Percentiles rank a stretch among this genome's conserved stretches.
phyloP scores from a whole-genome alignment of 2,329 filamentous ascomycete species.

The Ceratocystis papillata region DNA sequence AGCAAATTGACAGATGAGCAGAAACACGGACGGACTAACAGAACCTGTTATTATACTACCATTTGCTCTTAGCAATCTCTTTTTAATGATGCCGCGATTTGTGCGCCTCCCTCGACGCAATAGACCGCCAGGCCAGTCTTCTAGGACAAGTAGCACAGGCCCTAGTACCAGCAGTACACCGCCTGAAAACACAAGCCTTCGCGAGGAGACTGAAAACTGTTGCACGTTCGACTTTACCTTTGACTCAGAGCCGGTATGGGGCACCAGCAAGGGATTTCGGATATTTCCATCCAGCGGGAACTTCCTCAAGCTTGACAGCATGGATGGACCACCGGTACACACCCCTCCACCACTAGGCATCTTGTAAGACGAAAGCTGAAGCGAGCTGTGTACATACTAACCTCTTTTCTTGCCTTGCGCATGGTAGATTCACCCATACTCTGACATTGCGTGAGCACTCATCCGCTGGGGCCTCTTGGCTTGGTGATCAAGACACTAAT shows the following conservation, averaged over 20 bases:
- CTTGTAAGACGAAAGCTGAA: no score
- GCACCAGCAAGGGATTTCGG: slow-evolving; percentile 24
- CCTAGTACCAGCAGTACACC: neutral
- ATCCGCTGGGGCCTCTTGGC: neutral
- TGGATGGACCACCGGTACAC: slow-evolving; percentile 24
- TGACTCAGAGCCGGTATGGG: slow-evolving; percentile 23
- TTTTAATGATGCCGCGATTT: slow-evolving; percentile 12
- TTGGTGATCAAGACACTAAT: neutral
- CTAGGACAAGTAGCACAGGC: slow-evolving; percentile 5
- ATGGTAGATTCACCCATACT: neutral
- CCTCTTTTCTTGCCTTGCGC: neutral
- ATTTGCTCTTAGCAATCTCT: neutral
- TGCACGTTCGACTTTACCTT: slow-evolving; percentile 32
- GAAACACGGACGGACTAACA: no score
- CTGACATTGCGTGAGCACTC: neutral
- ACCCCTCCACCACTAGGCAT: no score
- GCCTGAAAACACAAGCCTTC: no score
- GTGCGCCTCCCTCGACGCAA: slow-evolving; percentile 3
- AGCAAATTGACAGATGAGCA: no score
- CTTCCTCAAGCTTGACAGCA: slow-evolving; percentile 31
- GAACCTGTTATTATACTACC: neutral
- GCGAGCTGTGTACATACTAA: no score
- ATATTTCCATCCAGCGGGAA: slow-evolving; percentile 27
- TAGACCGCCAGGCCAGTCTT: neutral
- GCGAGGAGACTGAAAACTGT: neutral